Evolutionary conservation across 2,329 filamentous ascomycete genomes (phyloP).

Genomic region (Aspergillus jensenii): DNA sequence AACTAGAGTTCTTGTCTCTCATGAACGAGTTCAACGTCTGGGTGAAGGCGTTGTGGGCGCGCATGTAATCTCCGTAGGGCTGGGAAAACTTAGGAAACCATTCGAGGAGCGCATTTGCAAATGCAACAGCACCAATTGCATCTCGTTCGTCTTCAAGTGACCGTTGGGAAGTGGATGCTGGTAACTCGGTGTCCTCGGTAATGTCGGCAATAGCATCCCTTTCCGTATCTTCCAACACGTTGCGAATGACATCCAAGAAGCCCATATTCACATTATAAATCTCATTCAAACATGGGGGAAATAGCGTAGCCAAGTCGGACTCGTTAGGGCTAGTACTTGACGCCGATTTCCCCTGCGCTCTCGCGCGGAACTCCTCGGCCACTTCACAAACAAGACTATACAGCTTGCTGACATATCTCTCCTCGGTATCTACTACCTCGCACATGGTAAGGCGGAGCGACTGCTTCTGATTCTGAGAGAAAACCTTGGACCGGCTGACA

Average conservation of each 20-base stretch:
- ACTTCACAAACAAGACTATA: slow-evolving; percentile 79
- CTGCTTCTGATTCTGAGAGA: slow-evolving; percentile 78
- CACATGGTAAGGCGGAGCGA: slow-evolving; percentile 83
- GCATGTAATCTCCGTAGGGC: slow-evolving; percentile 91
- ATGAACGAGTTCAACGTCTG: slow-evolving; percentile 76
- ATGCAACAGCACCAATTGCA: slow-evolving; percentile 72
- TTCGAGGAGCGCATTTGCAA: slow-evolving; percentile 79
- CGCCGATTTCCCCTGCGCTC: slow-evolving; percentile 58
- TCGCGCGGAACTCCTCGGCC: slow-evolving; percentile 74
- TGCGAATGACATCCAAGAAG: slow-evolving; percentile 75
- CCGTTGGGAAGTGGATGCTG: slow-evolving; percentile 49
- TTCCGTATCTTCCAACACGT: slow-evolving; percentile 79
- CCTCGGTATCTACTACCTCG: slow-evolving; percentile 90
- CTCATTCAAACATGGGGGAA: slow-evolving; percentile 74
- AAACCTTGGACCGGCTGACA: slow-evolving; percentile 73
- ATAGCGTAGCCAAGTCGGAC: slow-evolving; percentile 71
- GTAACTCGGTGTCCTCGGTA: slow-evolving; percentile 55
- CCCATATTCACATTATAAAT: slow-evolving; percentile 80
- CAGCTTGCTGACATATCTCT: slow-evolving; percentile 87
- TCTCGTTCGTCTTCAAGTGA: slow-evolving; percentile 55
- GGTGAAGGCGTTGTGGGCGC: slow-evolving; percentile 82
- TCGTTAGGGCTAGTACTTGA: slow-evolving; percentile 70
- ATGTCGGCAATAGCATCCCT: slow-evolving; percentile 76
- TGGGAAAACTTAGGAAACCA: slow-evolving; percentile 93
- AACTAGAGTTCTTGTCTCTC: slow-evolving; percentile 74